Evolutionary conservation across 2,329 filamentous ascomycete genomes (phyloP).

Genomic region (Trichoderma hamatum): DNA sequence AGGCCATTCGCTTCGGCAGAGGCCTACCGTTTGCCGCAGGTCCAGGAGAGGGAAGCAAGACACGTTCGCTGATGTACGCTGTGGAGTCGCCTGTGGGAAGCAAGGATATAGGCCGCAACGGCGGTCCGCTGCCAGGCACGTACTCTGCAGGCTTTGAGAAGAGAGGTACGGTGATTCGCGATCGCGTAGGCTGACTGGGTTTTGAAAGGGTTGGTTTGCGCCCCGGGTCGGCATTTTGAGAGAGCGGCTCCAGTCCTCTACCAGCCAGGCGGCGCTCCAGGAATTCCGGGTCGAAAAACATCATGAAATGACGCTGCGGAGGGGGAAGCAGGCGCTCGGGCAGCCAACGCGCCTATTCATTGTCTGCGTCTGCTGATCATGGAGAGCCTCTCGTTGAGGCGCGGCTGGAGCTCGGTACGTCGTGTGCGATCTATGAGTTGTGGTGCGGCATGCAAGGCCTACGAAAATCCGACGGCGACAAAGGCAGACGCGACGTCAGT

Average conservation of each 20-base stretch:
- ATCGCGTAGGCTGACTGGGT: neutral
- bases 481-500: neutral
- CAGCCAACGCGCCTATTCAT: conserved; percentile 15
- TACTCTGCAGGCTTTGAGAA: conserved; percentile 40
- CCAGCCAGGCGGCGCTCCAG: conserved; percentile 12
- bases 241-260: neutral
- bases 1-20: conserved; percentile 51
- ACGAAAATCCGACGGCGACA: neutral
- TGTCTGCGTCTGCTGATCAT: neutral
- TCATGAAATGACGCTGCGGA: conserved; percentile 8
- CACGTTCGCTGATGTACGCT: conserved; percentile 60
- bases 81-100: conserved; percentile 54
- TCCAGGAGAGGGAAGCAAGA: conserved; percentile 48
- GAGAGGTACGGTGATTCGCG: conserved; percentile 23
- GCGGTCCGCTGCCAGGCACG: conserved; percentile 51
- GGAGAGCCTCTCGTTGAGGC: neutral
- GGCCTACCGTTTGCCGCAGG: conserved; percentile 41
- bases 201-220: neutral
- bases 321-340: neutral
- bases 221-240: neutral
- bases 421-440: neutral
- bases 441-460: neutral
- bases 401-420: neutral
- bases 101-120: conserved; percentile 51
- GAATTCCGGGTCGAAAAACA: conserved; percentile 20